Percentiles rank a stretch among this genome's conserved stretches.
phyloP scores from a whole-genome alignment of 2,329 filamentous ascomycete species.

The Exophiala viscosa region DNA sequence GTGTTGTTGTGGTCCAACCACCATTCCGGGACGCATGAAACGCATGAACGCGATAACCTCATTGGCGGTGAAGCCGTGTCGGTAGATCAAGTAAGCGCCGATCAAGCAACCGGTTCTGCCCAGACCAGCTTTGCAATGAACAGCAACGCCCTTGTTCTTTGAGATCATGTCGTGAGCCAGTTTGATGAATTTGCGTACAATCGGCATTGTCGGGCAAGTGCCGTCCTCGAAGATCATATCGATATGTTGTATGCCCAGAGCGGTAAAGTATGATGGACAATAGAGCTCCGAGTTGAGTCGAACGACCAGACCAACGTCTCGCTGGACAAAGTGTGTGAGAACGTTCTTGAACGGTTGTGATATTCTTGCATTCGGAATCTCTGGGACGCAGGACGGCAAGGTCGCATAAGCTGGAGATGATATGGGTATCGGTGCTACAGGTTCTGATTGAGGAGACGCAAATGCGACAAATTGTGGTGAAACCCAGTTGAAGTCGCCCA shows the following conservation, averaged over 20 bases:
- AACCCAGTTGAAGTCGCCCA: constrained; percentile 99
- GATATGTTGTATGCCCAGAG: constrained; percentile 87
- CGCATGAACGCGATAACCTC: constrained; percentile 98
- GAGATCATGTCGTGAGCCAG: constrained; percentile 93
- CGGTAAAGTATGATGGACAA: constrained; percentile 94
- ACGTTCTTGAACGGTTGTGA: constrained; percentile 94
- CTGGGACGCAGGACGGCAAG: constrained; percentile 71
- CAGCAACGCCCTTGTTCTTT: constrained; percentile 87
- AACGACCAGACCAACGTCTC: constrained; percentile 89
- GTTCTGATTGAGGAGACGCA: constrained; percentile 83
- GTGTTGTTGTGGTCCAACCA: constrained; percentile 96
- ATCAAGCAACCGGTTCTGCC: constrained; percentile 95
- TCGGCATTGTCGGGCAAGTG: constrained; percentile 81
- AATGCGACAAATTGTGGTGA: constrained; percentile 94
- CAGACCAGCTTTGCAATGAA: constrained; percentile 97
- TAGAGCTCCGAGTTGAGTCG: constrained; percentile 94
- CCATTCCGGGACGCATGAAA: constrained; percentile 98
- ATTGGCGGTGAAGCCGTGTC: constrained; percentile 94
- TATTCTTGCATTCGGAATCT: constrained; percentile 67
- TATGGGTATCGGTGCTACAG: constrained; percentile 67
- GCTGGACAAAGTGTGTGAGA: constrained; percentile 78
- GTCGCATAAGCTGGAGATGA: constrained; percentile 69
- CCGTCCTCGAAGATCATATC: constrained; percentile 99
- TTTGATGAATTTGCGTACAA: constrained; percentile 93
- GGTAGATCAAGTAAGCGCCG: constrained; percentile 95